Base-by-base conservation (phyloP, 768 basidiomycete genomes). In the Russula dissimulans region DNA sequence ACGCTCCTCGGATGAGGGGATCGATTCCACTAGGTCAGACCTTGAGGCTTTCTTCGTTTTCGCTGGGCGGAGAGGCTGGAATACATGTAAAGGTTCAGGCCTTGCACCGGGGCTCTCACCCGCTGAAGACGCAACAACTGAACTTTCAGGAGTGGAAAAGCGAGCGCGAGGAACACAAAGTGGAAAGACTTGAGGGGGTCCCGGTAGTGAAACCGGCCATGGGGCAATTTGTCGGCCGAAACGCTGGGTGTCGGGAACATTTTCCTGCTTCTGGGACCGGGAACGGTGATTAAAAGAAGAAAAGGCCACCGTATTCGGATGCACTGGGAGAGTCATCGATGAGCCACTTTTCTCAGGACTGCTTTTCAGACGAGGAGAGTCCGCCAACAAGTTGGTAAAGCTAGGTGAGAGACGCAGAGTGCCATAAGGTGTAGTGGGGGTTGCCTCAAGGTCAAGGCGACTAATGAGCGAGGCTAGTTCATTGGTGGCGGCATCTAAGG, bases 381-480 rank as follows among this genome's bases (percentile, higher is more conserved):
- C 62, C 14, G 48, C 45, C 42, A 66, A 67, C 26, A 63, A 62
- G 14, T 68, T 68, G 34, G 66, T 59, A 22, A 65, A 60, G 50
- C 69, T 34, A 38, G 71, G 66, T 65, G 60, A 63, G 48, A 64
- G 58, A 42, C 58, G 56, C 18, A 68, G 60, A 17, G 77, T 76
- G 36, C 71, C 73, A 29, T 72, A 71, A 26, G 77, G 71, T 3
- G 82, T 77, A 3, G 76, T 75, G 0, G 89, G 89, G 0, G 90
- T 91, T 4, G 87, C 87, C 68, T 89, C 83, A 4, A 92, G 75
- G 64, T 91, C 87, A n/a, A 92, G 77, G n/a, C 80, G 79, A 62
- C 85, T 87, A 69, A 92, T 88, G 4, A 92, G 74, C 57, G 81
- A 81, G 0, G 86, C 89, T 4, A 92, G 78, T 44, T 91, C 89